These are phyloP conservation scores for Cyberlindnera veronae DNA, from an alignment of 805 yeast genomes.

Conservation along the genomic window DNA sequence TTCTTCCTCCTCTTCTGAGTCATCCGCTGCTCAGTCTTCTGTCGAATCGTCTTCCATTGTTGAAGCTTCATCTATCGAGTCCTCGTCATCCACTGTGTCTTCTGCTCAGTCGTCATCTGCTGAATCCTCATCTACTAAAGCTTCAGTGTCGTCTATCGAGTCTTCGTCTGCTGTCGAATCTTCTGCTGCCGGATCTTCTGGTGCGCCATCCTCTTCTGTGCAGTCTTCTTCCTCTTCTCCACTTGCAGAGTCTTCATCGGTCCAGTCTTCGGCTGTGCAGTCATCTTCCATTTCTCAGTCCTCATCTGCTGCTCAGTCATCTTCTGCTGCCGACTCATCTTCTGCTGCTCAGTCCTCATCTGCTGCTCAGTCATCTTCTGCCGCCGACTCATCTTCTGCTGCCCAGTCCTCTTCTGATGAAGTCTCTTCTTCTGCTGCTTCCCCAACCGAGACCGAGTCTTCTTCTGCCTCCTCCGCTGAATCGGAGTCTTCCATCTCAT, in stretches of 20 bases:
- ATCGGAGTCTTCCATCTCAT: not conserved
- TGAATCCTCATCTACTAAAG: not conserved
- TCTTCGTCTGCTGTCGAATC: not conserved
- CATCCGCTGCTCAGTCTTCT: not conserved
- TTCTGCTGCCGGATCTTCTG: not conserved
- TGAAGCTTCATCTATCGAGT: slow-evolving; percentile 1
- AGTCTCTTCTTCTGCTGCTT: not conserved
- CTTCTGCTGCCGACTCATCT: not conserved
- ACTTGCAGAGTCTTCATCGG: too few species aligned
- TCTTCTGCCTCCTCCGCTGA: slow-evolving; percentile 1
- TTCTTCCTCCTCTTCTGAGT: not conserved
- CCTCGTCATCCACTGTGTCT: slow-evolving; percentile 1
- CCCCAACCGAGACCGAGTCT: not conserved
- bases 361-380: not conserved
- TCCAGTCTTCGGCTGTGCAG: too few species aligned
- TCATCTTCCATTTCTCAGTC: not conserved
- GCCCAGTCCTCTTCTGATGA: not conserved
- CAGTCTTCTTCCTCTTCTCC: not conserved
- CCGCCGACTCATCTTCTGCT: not conserved
- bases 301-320: not conserved
- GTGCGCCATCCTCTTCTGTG: too few species aligned
- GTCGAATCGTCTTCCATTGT: slow-evolving; percentile 1
- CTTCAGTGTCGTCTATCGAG: too few species aligned
- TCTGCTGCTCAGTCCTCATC: not conserved
- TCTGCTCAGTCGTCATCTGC: not conserved